phyloP scores from a whole-genome alignment of 1,284 basidiomycete species.

The Ustilago tritici region DNA sequence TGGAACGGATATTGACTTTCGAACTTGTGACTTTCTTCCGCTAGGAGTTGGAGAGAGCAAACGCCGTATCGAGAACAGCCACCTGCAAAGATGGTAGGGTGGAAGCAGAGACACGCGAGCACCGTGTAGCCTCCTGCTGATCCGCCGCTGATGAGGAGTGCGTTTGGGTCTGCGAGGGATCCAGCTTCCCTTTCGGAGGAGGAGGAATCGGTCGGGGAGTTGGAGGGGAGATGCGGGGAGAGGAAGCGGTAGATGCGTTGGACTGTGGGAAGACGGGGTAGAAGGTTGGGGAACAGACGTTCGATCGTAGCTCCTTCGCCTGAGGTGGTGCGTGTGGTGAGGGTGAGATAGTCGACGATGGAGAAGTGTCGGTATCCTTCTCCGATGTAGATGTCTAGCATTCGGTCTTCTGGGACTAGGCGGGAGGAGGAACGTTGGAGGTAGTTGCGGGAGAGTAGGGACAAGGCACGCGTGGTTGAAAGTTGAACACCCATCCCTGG shows the following conservation, averaged over 20 bases:
- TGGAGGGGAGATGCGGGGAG: constrained; percentile 21
- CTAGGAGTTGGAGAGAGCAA: constrained; percentile 29
- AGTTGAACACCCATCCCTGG: constrained; percentile 61
- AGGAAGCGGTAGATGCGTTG: constrained; percentile 42
- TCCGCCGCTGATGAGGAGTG: constrained; percentile 46
- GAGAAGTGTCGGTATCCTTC: constrained; percentile 54
- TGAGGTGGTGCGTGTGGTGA: constrained; percentile 16
- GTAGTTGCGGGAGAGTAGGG: background rate
- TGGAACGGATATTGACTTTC: constrained; percentile 74
- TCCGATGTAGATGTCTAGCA: constrained; percentile 59
- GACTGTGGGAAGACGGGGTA: constrained; percentile 39
- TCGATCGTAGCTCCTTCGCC: constrained; percentile 13
- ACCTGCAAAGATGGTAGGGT: constrained; percentile 43
- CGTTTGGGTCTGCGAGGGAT: constrained; percentile 30
- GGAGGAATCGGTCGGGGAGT: background rate
- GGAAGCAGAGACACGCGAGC: constrained; percentile 72
- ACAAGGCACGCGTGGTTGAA: constrained; percentile 44
- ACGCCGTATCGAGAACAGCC: constrained; percentile 48
- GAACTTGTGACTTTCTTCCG: constrained; percentile 77
- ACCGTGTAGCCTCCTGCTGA: constrained; percentile 77
- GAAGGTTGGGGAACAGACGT: constrained; percentile 33
- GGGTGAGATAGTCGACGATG: constrained; percentile 57
- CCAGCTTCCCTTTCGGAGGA: background rate
- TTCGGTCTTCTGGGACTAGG: constrained; percentile 56
- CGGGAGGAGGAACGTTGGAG: background rate